phyloP scores from a whole-genome alignment of 73 alveolate genomes.

The Loxodes magnus region DNA sequence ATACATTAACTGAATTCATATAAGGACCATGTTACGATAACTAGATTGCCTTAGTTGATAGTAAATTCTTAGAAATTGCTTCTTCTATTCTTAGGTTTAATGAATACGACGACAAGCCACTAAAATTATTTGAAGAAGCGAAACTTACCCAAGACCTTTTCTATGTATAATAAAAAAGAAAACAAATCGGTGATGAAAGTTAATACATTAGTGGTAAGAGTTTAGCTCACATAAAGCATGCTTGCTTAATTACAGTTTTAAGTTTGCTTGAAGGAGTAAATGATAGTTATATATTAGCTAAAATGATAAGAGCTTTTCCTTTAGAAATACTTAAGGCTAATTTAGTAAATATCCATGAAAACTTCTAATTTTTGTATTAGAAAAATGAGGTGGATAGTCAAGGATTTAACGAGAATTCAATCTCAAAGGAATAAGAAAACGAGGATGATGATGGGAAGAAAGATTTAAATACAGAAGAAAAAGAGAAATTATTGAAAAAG shows the following conservation, averaged over 20 bases:
- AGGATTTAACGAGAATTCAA: conserved; percentile 10
- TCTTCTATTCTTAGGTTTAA: conserved; percentile 16
- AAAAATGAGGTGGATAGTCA: neutral
- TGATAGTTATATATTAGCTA: conserved; percentile 16
- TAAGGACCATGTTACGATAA: conserved; percentile 44
- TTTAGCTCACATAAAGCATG: conserved; percentile 26
- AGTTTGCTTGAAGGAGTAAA: conserved; percentile 32
- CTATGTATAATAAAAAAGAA: neutral
- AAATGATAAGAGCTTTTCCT: conserved; percentile 31
- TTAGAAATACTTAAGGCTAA: conserved; percentile 20
- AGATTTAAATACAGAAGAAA: conserved; percentile 4
- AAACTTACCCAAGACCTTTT: neutral
- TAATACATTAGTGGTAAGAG: conserved; percentile 1
- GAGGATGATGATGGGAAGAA: neutral
- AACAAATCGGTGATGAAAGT: no score
- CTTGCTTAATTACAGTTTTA: conserved; percentile 23
- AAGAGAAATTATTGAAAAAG: conserved; percentile 24
- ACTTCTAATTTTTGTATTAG: neutral
- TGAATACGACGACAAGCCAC: conserved; percentile 12
- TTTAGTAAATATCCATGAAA: conserved; percentile 4
- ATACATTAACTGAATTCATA: conserved; percentile 33
- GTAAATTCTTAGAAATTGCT: conserved; percentile 31
- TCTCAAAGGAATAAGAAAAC: conserved; percentile 12
- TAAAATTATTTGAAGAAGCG: conserved; percentile 6
- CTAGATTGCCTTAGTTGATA: conserved; percentile 11